Percentiles rank a stretch among this genome's conserved stretches.
phyloP scores from a whole-genome alignment of 805 yeast species.

The Gaillardinia entomophila region DNA sequence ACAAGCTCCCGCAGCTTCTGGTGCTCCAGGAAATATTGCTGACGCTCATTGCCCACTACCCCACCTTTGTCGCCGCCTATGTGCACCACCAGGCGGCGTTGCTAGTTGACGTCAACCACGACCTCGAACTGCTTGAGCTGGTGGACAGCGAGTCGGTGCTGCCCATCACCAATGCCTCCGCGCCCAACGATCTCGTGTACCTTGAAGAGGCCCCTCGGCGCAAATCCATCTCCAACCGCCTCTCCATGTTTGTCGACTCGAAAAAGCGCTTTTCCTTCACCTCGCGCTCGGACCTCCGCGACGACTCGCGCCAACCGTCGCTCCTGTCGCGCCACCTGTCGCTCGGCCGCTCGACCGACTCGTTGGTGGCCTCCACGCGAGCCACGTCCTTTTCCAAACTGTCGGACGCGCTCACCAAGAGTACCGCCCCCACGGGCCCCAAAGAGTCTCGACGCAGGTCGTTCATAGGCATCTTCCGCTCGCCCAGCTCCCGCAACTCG shows the following conservation, averaged over 20 bases:
- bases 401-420: neutral
- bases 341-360: slow-evolving; percentile 1
- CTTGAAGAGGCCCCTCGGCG: slow-evolving; percentile 4
- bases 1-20: slow-evolving; percentile 8
- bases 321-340: neutral
- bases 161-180: slow-evolving; percentile 10
- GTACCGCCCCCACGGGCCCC: neutral
- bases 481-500: neutral
- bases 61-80: slow-evolving; percentile 6
- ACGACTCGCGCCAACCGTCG: neutral
- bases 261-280: slow-evolving; percentile 12
- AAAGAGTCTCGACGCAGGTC: neutral
- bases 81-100: slow-evolving; percentile 3
- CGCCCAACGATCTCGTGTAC: slow-evolving; percentile 3
- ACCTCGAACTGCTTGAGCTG: slow-evolving; percentile 4
- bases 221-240: slow-evolving; percentile 11
- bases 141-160: slow-evolving; percentile 7
- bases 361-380: slow-evolving; percentile 2
- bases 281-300: slow-evolving; percentile 1
- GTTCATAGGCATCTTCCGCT: neutral
- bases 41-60: slow-evolving; percentile 11
- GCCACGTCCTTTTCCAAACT: neutral
- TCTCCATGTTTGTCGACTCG: slow-evolving; percentile 12
- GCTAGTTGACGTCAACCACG: slow-evolving; percentile 6
- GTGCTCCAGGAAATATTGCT: slow-evolving; percentile 12